A percentile compares a stretch with the other conserved stretches of the same genome.
These are phyloP conservation scores for Irpex sp. DNA, from an alignment of 1,284 basidiomycete genomes.

Conservation along the genomic window DNA sequence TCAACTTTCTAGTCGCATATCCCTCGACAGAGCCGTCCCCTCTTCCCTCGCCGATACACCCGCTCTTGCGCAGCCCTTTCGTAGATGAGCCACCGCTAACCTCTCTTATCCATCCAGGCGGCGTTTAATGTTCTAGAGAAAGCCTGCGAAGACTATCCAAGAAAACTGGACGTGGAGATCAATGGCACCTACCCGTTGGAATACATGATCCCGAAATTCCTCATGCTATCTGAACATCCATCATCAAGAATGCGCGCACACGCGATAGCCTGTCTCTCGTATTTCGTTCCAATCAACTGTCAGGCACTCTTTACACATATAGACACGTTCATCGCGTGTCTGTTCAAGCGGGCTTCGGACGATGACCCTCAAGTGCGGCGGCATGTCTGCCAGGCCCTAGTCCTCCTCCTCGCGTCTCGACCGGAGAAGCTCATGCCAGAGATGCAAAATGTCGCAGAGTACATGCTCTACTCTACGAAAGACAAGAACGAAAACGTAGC, in stretches of 20 bases:
- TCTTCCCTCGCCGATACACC: not conserved
- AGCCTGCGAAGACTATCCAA: constrained; percentile 95
- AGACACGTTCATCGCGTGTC: constrained; percentile 87
- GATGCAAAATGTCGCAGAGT: constrained; percentile 94
- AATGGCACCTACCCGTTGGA: constrained; percentile 85
- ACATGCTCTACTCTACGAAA: constrained; percentile 98
- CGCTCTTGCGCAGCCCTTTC: not conserved
- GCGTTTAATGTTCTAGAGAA: constrained; percentile 95
- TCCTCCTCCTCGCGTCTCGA: constrained; percentile 86
- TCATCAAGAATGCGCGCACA: constrained; percentile 89
- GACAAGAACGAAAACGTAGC: constrained; percentile 95
- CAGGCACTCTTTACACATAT: constrained; percentile 88
- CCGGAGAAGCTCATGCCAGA: constrained; percentile 98
- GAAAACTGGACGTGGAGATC: constrained; percentile 92
- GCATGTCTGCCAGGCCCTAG: constrained; percentile 95
- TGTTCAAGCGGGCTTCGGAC: constrained; percentile 95
- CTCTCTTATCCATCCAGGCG: constrained; percentile 49
- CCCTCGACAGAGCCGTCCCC: not conserved
- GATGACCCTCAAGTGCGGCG: constrained; percentile 90
- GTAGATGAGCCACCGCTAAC: constrained; percentile 7
- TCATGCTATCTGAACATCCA: constrained; percentile 80
- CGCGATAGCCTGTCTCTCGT: constrained; percentile 91
- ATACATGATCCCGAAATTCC: constrained; percentile 94
- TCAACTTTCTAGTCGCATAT: not conserved
- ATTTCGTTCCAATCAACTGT: constrained; percentile 84